Evolutionary conservation across 177 flowering plant genomes (phyloP).

Genomic region (Vitis hybrid): DNA sequence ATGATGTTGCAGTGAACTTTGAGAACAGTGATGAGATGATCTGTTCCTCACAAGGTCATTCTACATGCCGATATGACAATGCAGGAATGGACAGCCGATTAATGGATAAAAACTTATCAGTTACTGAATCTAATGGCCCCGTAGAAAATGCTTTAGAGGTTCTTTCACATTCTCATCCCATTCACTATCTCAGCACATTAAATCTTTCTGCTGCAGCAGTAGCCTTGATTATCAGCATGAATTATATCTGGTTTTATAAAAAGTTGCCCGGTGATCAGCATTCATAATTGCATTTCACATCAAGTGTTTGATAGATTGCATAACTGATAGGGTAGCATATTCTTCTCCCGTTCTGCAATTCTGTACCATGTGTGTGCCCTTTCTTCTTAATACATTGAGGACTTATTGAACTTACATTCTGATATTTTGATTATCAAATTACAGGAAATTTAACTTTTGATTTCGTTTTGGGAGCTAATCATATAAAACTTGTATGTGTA

Average conservation of each 20-base stretch:
- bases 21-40: constrained; percentile 38
- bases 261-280: too few relatives aligned
- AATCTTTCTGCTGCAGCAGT: too few relatives aligned
- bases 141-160: constrained; percentile 58
- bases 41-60: constrained; percentile 30
- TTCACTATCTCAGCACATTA: too few relatives aligned
- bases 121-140: constrained; percentile 38
- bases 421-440: background rate
- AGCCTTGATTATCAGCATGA: too few relatives aligned
- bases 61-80: constrained; percentile 31
- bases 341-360: too few relatives aligned
- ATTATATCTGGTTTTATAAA: too few relatives aligned
- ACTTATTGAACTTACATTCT: background rate
- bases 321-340: too few relatives aligned
- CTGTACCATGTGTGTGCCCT: too few relatives aligned
- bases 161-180: background rate
- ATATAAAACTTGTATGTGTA: background rate
- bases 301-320: too few relatives aligned
- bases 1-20: constrained; percentile 39
- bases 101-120: constrained; percentile 43
- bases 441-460: background rate
- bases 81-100: constrained; percentile 33
- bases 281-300: too few relatives aligned
- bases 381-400: too few relatives aligned
- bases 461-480: background rate